Conservation (phyloP, 352 stramenopile genomes). For the Pythium pyrilobum region DNA sequence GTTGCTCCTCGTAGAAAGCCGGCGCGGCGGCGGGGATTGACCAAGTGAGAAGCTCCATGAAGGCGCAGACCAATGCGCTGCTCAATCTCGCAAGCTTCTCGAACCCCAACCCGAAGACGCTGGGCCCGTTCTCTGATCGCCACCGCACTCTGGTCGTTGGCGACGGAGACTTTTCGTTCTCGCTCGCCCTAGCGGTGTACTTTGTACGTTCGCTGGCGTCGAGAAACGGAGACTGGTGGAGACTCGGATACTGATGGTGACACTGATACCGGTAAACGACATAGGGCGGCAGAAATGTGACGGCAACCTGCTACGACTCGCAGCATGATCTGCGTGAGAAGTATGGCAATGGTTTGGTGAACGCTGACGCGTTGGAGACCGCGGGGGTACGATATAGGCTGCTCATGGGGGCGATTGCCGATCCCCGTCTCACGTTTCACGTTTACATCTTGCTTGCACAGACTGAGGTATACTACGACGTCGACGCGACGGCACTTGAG, state of each 20-base stretch:
- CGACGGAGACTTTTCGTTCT: slow-evolving; percentile 86
- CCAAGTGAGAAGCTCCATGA: slow-evolving; percentile 31
- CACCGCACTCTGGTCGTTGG: slow-evolving; percentile 78
- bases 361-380: slow-evolving; percentile 68
- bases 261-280: no score
- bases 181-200: slow-evolving; percentile 64
- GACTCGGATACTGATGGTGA: not conserved
- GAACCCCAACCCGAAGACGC: slow-evolving; percentile 80
- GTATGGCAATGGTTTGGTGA: slow-evolving; percentile 60
- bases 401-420: no score
- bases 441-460: slow-evolving; percentile 12
- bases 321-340: slow-evolving; percentile 63
- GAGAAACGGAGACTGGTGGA: no score
- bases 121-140: slow-evolving; percentile 69
- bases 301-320: slow-evolving; percentile 75
- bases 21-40: not conserved
- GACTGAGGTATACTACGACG: slow-evolving; percentile 56
- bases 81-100: slow-evolving; percentile 62
- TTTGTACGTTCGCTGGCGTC: slow-evolving; percentile 50
- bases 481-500: slow-evolving; percentile 65
- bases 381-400: slow-evolving; percentile 45
- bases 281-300: slow-evolving; percentile 62
- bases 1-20: slow-evolving; percentile 20
- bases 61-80: slow-evolving; percentile 64
- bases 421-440: no score